Percentiles rank a stretch among this genome's conserved stretches.
Conservation (phyloP, 2,329 filamentous ascomycete species). For the Sporothrix variecibatus region DNA sequence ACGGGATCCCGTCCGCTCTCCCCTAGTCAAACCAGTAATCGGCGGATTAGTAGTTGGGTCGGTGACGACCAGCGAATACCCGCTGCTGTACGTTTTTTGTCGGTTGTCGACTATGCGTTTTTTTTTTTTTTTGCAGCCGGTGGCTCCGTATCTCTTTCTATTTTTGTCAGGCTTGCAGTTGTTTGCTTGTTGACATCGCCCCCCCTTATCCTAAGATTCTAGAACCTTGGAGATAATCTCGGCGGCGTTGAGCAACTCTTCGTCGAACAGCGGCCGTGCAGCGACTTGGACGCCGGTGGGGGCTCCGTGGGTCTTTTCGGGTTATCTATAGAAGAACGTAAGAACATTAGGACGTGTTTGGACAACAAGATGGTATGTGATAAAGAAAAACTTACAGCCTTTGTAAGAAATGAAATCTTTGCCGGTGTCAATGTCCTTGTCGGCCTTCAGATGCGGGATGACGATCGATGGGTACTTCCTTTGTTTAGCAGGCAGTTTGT, state of each 20-base stretch:
- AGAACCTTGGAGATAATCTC: conserved; percentile 1
- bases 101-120: not conserved
- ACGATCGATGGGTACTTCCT: not conserved
- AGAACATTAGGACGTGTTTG: not conserved
- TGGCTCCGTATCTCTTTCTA: no score
- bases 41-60: no score
- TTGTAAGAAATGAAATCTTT: conserved; percentile 15
- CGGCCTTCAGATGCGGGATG: conserved; percentile 17
- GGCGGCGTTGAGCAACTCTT: conserved; percentile 1
- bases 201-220: not conserved
- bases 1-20: no score
- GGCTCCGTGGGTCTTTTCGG: not conserved
- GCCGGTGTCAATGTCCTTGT: conserved; percentile 8
- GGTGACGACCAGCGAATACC: not conserved
- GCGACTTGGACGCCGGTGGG: conserved; percentile 2
- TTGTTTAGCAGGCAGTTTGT: not conserved
- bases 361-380: not conserved
- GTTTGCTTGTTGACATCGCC: no score
- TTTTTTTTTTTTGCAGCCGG: not conserved
- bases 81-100: not conserved
- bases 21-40: no score
- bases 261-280: not conserved
- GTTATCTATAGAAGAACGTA: not conserved
- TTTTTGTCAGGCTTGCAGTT: no score
- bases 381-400: not conserved